Conservation (phyloP, 352 stramenopile species). For the Phytopythium chamaehyphon region DNA sequence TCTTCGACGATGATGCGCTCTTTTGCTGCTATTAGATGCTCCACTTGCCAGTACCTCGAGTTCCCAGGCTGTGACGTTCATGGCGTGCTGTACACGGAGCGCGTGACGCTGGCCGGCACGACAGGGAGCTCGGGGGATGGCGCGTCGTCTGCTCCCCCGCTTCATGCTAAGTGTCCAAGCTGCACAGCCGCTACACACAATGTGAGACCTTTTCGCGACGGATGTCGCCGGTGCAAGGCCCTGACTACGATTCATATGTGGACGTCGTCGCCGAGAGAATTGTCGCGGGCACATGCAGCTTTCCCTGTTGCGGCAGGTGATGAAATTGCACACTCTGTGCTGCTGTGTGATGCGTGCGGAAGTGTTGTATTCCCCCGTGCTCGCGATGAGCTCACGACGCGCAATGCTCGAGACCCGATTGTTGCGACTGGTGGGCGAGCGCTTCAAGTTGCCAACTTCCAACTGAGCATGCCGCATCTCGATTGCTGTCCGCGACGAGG, state of each 20-base stretch:
- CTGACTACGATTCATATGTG: conserved; percentile 70
- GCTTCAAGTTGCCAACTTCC: conserved; percentile 80
- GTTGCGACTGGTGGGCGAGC: conserved; percentile 47
- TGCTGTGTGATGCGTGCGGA: conserved; percentile 67
- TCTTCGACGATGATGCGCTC: conserved; percentile 29
- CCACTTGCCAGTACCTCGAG: conserved; percentile 80
- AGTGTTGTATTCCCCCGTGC: conserved; percentile 76
- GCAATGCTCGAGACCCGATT: conserved; percentile 47
- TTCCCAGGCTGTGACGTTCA: conserved; percentile 87
- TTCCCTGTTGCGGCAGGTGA: conserved; percentile 51
- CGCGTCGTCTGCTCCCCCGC: conserved; percentile 5
- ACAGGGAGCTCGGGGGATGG: conserved; percentile 3
- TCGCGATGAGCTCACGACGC: conserved; percentile 59
- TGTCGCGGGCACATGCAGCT: conserved; percentile 58
- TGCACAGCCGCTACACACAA: conserved; percentile 83
- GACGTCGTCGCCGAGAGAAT: conserved; percentile 57
- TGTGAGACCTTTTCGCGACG: conserved; percentile 77
- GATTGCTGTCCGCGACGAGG: conserved; percentile 73
- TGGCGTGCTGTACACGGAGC: conserved; percentile 76
- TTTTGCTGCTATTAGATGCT: conserved; percentile 82
- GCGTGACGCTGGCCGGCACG: conserved; percentile 14
- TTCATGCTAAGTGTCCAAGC: conserved; percentile 78
- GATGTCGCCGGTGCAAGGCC: conserved; percentile 79
- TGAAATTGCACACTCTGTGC: conserved; percentile 69
- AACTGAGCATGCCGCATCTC: conserved; percentile 86